Percentiles rank a stretch among this genome's conserved stretches.
These are phyloP conservation scores for Gilbertella persicaria DNA, from an alignment of 371 early-diverging fungal genomes.

Conservation along the genomic window DNA sequence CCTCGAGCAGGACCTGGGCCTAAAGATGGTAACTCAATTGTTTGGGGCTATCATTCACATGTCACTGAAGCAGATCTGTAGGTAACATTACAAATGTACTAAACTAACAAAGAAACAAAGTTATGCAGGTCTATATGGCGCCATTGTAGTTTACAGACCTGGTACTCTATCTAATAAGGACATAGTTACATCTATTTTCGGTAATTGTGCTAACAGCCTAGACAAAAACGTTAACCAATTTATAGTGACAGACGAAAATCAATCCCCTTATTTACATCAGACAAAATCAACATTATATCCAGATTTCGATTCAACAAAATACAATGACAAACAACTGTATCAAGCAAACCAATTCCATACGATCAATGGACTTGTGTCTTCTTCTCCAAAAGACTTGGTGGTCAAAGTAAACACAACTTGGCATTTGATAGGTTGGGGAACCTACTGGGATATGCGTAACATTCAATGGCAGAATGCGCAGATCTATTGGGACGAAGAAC, in stretches of 20 bases:
- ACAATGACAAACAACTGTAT: background rate
- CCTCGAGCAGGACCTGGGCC: constrained; percentile 52
- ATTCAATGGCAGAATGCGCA: constrained; percentile 35
- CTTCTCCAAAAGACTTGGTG: constrained; percentile 28
- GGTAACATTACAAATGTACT: too few relatives aligned
- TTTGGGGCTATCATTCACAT: constrained; percentile 60
- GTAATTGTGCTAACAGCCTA: constrained; percentile 8
- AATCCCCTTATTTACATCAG: constrained; percentile 34
- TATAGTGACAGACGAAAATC: constrained; percentile 41
- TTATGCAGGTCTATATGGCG: constrained; percentile 51
- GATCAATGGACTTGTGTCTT: constrained; percentile 40
- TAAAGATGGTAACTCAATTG: constrained; percentile 40
- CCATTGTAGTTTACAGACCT: constrained; percentile 45
- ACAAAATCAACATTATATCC: constrained; percentile 25
- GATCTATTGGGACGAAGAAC: constrained; percentile 9
- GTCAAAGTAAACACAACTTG: constrained; percentile 20
- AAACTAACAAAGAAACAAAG: background rate
- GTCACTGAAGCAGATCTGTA: constrained; percentile 45
- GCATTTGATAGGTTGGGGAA: constrained; percentile 51
- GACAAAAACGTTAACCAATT: background rate
- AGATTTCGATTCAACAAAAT: background rate
- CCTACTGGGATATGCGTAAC: constrained; percentile 30
- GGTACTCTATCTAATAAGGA: constrained; percentile 35
- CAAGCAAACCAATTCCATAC: constrained; percentile 28
- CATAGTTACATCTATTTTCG: constrained; percentile 39